Conservation (phyloP, 805 yeast genomes). For the Brettanomyces bruxellensis region DNA sequence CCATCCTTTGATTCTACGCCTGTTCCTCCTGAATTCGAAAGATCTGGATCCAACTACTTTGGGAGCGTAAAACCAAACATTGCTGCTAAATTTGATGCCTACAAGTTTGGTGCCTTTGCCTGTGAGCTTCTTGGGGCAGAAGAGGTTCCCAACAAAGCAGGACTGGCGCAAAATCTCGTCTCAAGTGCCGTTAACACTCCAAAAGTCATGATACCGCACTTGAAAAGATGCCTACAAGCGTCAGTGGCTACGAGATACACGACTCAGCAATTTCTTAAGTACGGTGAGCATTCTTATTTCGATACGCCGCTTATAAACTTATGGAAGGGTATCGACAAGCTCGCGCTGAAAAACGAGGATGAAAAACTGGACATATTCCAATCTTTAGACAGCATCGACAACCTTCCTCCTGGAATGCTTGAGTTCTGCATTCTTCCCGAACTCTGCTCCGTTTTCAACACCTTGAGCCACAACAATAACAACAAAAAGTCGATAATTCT, state of each 20-base stretch:
- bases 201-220: conserved; percentile 24
- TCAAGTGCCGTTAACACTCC: conserved; percentile 23
- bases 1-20: conserved; percentile 14
- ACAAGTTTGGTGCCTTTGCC: conserved; percentile 50
- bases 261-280: conserved; percentile 26
- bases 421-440: conserved; percentile 66
- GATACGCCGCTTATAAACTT: conserved; percentile 42
- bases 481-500: conserved; percentile 25
- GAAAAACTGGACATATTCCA: conserved; percentile 44
- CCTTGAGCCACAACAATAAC: conserved; percentile 11
- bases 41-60: conserved; percentile 34
- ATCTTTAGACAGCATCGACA: conserved; percentile 27
- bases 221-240: conserved; percentile 32
- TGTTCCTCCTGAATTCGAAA: conserved; percentile 45
- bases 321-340: conserved; percentile 43
- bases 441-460: conserved; percentile 36
- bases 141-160: conserved; percentile 7
- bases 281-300: conserved; percentile 25
- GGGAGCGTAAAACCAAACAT: conserved; percentile 14
- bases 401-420: conserved; percentile 41
- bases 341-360: conserved; percentile 41
- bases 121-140: conserved; percentile 29
- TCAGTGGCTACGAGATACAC: conserved; percentile 31
- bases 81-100: conserved; percentile 52
- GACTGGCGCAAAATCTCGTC: not conserved